Evolutionary conservation across 805 yeast genomes (phyloP), one percentile per base, ranked within the genome.

Genomic region (Saccharomycopsis schoenii): DNA sequence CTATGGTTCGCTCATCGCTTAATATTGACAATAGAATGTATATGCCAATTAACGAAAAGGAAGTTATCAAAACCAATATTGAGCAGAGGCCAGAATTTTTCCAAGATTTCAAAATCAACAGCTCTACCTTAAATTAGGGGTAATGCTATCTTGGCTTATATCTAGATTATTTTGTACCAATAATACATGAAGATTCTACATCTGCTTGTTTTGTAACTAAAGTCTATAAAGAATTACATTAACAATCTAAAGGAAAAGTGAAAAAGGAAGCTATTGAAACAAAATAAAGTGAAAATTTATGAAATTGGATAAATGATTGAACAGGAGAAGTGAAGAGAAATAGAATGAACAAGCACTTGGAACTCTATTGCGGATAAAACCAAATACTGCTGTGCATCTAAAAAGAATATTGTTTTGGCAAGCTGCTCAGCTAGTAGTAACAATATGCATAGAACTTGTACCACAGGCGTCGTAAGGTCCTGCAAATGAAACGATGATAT

Each of bases 401-500:
- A 4, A 29, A 4, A 29, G 34, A 29, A 29, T 29, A 29, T 29
- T 29, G 6, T 29, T 4, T 29, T 12, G n/a, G n/a, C 25, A 6
- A 1, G 24, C 9, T 42, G 9, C 21, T 24, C 21, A 21, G 8
- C 15, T 4, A 15, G 52, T 11, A 21, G 34, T 11, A 5, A 14
- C 5, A 25, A 47, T 21, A 24, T 24, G 25, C 58, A 59, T 24
- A 21, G 55, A 6, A 14, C 56, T 24, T 9, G 59, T 56, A 9
- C 41, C 51, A 39, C 58, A 58, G 24, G 24, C 25, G 24, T n/a
- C 21, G 37, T 21, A 19, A 29, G 62, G 59, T 21, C 54, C 57
- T 6, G 42, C 40, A 29, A 60, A 60, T 17, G 52, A 47, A 25
- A 50, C 51, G 25, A 60, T 37, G 2, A 60, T 21, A 56, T 56